Evolutionary conservation across 2,329 filamentous ascomycete species (phyloP), one percentile per base, ranked within the genome.

Genomic region (Rutstroemia sp.): DNA sequence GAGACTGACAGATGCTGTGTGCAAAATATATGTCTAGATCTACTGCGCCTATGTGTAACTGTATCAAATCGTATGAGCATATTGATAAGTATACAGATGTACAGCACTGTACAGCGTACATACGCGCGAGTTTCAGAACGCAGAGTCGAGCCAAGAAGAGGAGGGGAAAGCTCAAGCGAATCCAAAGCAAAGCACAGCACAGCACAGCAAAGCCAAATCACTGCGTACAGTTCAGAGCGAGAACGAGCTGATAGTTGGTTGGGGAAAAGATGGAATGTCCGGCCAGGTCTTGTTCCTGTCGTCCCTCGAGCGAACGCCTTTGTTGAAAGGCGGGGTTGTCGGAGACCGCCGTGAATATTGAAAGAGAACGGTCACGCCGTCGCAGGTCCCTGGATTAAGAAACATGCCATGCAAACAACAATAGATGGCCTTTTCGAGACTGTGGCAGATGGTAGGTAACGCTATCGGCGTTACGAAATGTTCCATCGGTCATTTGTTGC

Each of bases 41-140:
- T 34, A 34, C 30, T 9, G 39, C n/a, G 6, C 39, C 19, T n/a
- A 21, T 23, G 19, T 46, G 42, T 46, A 46, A 21, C n/a, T 46
- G 42, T 46, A 46, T 46, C 42, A 46, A 46, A 46, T 46, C 12
- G 12, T 23, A 23, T 14, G 42, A 46, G 21, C 19, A 25, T 23
- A 9, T 46, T 19, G 18, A 21, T 46, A 23, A 10, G 21, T 23
- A 46, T 21, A 46, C 30, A 34, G 30, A 12, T 9, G 30, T 34
- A 34, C 30, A 34, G 30, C 30, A 34, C 18, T 14, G 27, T 6
- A 49, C 27, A 30, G 25, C 25, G 41, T 19, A 53, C 37, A 34
- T 44, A 44, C 38, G 52, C 52, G 52, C 52, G 52, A 50, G 52
- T 55, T 55, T 55, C 52, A 55, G 10, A 37, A 55, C 42, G 23